These are phyloP conservation scores for Tilletia setariae DNA, from an alignment of 1,284 basidiomycete genomes.

Conservation along the genomic window DNA sequence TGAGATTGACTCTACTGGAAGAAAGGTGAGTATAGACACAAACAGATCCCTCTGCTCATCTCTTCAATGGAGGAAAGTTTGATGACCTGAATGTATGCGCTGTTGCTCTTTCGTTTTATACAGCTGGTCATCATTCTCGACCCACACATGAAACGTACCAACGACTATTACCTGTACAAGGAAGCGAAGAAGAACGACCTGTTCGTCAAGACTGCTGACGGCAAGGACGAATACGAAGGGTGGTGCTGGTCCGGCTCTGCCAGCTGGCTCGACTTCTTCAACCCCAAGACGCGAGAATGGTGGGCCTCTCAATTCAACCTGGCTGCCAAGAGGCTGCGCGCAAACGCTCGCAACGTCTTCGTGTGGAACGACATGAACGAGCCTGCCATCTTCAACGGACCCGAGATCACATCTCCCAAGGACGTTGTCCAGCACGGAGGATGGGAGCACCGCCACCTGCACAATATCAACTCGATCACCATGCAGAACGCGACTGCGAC, in stretches of 20 bases:
- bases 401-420: constrained; percentile 94
- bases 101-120: background rate
- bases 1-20: constrained; percentile 75
- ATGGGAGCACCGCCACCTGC: constrained; percentile 96
- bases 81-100: background rate
- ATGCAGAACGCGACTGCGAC: constrained; percentile 76
- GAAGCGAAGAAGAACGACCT: constrained; percentile 75
- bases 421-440: constrained; percentile 86
- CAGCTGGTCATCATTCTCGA: constrained; percentile 97
- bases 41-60: background rate
- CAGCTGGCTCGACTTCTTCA: constrained; percentile 96
- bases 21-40: constrained; percentile 65
- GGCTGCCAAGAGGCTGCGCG: constrained; percentile 36
- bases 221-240: constrained; percentile 79
- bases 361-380: constrained; percentile 99
- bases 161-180: constrained; percentile 78
- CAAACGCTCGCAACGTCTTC: constrained; percentile 63
- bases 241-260: constrained; percentile 98
- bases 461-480: constrained; percentile 71
- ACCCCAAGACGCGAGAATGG: constrained; percentile 83
- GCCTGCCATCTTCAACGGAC: constrained; percentile 96
- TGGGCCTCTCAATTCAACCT: constrained; percentile 61
- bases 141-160: constrained; percentile 84
- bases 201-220: constrained; percentile 76
- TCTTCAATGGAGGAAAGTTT: background rate